Base-by-base conservation (phyloP, 108 stramenopile species). In the Nannochloropsis gaditana region DNA sequence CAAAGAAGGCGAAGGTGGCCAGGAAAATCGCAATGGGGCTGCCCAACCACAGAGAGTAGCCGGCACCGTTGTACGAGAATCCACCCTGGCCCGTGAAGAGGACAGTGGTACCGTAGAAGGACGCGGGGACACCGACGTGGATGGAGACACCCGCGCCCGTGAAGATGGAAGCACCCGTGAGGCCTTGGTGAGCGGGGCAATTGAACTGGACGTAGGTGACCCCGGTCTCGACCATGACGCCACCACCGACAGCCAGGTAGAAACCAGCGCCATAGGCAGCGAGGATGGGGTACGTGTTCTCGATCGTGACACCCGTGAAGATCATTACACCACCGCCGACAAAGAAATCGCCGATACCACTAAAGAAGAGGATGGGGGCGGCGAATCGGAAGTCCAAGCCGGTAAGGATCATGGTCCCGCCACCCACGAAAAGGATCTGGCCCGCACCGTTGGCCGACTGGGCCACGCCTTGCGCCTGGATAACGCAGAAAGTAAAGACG, bases 211-310 rank as follows among this genome's bases (percentile, higher is more conserved):
- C 59, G 59, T 73, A 73, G 59, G 59, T 73, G 2, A 73, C 59
- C 15, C 59, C 59, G 2, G 59, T 73, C 59, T 73, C 59, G 59
- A 73, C 59, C 59, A 73, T 73, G 59, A 73, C 59, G 59, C 59
- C 59, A n/a, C 19, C 59, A 73, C 59, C 59, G 59, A 73, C 59
- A 6, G 59, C 59, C 59, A 73, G n/a, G 59, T 73, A 73, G 59
- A 73, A 73, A 73, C 59, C 59, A 73, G 59, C 59, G 59, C 59
- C 59, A n/a, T 73, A 73, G 59, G 59, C 59, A 73, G 59, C 59
- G n/a, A 73, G 59, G 59, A 73, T 73, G 59, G 59, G 59, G 59
- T 73, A 73, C 4, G 59, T 73, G 2, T 73, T 73, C 59, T 73
- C 59, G 59, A 73, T 73, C 19, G 59, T 73, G 59, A 73, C 59